Evolutionary conservation across 106 monocot genomes (phyloP).

Genomic region (Dactylorhiza incarnata): DNA sequence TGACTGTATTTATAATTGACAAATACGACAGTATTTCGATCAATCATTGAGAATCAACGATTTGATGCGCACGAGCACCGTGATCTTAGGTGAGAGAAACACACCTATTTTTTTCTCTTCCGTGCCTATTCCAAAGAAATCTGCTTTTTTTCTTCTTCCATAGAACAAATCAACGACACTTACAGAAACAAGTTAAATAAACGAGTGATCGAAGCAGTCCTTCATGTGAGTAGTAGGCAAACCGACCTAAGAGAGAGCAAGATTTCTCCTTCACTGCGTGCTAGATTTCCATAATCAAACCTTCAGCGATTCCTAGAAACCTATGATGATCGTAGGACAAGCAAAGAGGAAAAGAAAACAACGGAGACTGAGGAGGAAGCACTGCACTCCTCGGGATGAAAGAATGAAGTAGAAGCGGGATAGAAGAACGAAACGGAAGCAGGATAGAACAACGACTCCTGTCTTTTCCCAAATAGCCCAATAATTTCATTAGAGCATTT

Average conservation of each 20-base stretch:
- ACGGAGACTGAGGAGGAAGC: not conserved
- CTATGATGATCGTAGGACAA: not conserved
- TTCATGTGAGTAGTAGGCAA: not conserved
- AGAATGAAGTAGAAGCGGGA: too few relatives aligned
- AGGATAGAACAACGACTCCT: too few relatives aligned
- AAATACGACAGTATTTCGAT: too few relatives aligned
- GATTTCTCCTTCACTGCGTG: not conserved
- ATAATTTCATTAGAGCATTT: too few relatives aligned
- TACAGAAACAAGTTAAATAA: not conserved
- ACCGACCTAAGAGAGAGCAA: slow-evolving; percentile 3
- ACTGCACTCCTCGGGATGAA: too few relatives aligned
- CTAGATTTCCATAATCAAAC: not conserved
- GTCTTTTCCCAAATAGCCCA: too few relatives aligned
- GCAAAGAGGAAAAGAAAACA: not conserved
- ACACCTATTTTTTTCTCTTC: too few relatives aligned
- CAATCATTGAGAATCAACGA: too few relatives aligned
- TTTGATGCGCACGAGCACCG: too few relatives aligned
- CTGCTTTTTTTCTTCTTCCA: slow-evolving; percentile 14
- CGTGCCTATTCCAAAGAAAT: slow-evolving; percentile 52
- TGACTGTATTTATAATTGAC: too few relatives aligned
- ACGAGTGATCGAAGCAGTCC: slow-evolving; percentile 12
- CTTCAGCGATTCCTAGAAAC: not conserved
- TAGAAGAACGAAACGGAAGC: too few relatives aligned
- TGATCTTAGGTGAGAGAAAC: too few relatives aligned
- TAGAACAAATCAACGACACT: not conserved